Evolutionary conservation across 768 basidiomycete species (phyloP).

Genomic region (Punctularia strigosozonata): DNA sequence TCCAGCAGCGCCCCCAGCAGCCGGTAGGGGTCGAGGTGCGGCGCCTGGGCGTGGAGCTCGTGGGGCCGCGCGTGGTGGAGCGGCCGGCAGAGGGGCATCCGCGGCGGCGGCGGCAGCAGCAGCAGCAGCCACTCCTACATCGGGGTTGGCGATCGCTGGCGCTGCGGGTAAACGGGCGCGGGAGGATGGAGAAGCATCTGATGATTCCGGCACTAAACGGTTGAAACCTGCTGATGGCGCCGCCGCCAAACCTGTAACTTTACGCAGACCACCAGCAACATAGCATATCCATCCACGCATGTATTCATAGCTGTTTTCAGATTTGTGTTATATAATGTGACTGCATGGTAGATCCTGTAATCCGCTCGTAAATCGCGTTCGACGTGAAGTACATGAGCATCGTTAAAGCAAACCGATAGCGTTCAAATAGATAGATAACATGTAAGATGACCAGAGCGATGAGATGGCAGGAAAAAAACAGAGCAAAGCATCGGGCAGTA

Average conservation of each 20-base stretch:
- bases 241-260: slow-evolving; percentile 19
- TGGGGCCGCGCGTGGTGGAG: too few relatives aligned
- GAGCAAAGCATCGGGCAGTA: background rate
- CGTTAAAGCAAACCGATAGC: background rate
- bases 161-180: slow-evolving; percentile 55
- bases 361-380: background rate
- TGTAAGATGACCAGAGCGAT: background rate
- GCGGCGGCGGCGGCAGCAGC: slow-evolving; percentile 21
- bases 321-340: too few relatives aligned
- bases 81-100: slow-evolving; percentile 3
- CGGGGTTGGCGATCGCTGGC: slow-evolving; percentile 47
- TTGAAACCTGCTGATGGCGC: slow-evolving; percentile 40
- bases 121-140: slow-evolving; percentile 12
- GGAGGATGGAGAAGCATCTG: slow-evolving; percentile 37
- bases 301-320: background rate
- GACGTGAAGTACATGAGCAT: background rate
- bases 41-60: slow-evolving; percentile 11
- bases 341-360: too few relatives aligned
- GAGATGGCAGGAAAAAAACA: background rate
- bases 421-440: background rate
- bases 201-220: slow-evolving; percentile 56
- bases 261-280: slow-evolving; percentile 17
- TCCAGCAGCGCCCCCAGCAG: slow-evolving; percentile 16
- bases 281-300: background rate
- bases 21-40: slow-evolving; percentile 21